Conservation (phyloP, 306 rosid species). For the Neltuma alba region DNA sequence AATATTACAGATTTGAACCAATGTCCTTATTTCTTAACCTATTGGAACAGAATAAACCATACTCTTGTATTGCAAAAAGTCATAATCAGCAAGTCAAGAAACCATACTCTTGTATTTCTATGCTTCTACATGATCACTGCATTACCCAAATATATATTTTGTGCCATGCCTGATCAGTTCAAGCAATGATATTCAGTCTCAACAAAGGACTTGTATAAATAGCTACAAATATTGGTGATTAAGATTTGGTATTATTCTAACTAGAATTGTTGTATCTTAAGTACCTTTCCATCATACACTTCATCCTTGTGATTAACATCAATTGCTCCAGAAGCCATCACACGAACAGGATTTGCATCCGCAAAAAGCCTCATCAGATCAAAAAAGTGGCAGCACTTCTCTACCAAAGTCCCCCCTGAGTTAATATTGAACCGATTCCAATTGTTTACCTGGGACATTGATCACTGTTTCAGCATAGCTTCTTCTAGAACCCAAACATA, state of each 20-base stretch:
- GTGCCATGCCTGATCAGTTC: conserved; percentile 6
- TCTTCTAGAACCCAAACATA: conserved; percentile 18
- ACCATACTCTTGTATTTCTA: too few species aligned
- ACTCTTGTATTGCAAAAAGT: conserved; percentile 1
- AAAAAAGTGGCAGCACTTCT: conserved; percentile 98
- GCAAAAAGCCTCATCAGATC: conserved; percentile 95
- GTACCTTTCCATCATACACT: conserved; percentile 90
- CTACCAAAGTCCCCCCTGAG: conserved; percentile 94
- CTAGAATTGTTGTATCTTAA: neutral
- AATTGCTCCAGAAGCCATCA: conserved; percentile 97
- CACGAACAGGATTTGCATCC: conserved; percentile 88
- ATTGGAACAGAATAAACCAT: conserved; percentile 11
- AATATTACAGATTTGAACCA: conserved; percentile 8
- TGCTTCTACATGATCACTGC: neutral
- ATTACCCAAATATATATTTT: neutral
- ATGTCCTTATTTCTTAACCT: neutral
- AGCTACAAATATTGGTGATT: conserved; percentile 5
- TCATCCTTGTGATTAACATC: conserved; percentile 97
- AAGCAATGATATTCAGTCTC: conserved; percentile 23
- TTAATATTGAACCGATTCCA: conserved; percentile 95
- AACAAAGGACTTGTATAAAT: conserved; percentile 1
- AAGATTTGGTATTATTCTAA: conserved; percentile 16
- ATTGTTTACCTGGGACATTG: conserved; percentile 73
- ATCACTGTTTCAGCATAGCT: conserved; percentile 35
- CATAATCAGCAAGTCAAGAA: conserved; percentile 8